Conservation (phyloP, 768 basidiomycete genomes). For the Gloeostereum incarnatum region DNA sequence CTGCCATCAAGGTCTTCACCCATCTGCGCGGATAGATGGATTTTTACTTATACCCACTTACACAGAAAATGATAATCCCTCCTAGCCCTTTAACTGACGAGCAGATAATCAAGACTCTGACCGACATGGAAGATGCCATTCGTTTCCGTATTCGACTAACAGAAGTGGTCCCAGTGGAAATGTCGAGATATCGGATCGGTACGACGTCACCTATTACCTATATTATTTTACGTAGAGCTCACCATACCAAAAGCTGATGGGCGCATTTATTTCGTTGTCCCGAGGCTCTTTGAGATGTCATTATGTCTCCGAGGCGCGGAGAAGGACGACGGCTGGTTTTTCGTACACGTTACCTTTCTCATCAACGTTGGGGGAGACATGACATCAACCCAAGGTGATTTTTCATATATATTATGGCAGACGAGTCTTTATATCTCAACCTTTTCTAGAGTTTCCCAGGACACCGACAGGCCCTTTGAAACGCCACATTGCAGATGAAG, state of each 20-base stretch:
- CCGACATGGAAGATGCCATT: conserved; percentile 68
- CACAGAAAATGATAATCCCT: conserved; percentile 66
- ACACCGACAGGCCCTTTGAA: conserved; percentile 54
- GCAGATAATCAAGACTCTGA: conserved; percentile 55
- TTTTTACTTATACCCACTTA: conserved; percentile 12
- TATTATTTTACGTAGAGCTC: not conserved
- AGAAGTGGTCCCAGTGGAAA: conserved; percentile 77
- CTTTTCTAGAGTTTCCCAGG: conserved; percentile 57
- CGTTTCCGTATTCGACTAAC: conserved; percentile 70
- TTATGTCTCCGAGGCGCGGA: conserved; percentile 67
- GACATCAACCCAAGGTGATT: conserved; percentile 59
- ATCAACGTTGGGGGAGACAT: conserved; percentile 67
- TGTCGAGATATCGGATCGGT: conserved; percentile 62
- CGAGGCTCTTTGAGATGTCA: conserved; percentile 64
- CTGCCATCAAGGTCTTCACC: conserved; percentile 65
- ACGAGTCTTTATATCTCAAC: not conserved
- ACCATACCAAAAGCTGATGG: conserved; percentile 47
- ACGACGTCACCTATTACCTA: not conserved
- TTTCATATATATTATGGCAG: not conserved
- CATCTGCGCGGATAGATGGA: conserved; percentile 1
- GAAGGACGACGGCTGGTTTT: conserved; percentile 76
- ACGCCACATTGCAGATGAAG: conserved; percentile 64
- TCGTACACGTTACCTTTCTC: conserved; percentile 68
- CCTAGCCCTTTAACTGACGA: conserved; percentile 54
- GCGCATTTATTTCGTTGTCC: conserved; percentile 67